Conservation (phyloP, 2,329 filamentous ascomycete species). For the Byssothecium circinans region DNA sequence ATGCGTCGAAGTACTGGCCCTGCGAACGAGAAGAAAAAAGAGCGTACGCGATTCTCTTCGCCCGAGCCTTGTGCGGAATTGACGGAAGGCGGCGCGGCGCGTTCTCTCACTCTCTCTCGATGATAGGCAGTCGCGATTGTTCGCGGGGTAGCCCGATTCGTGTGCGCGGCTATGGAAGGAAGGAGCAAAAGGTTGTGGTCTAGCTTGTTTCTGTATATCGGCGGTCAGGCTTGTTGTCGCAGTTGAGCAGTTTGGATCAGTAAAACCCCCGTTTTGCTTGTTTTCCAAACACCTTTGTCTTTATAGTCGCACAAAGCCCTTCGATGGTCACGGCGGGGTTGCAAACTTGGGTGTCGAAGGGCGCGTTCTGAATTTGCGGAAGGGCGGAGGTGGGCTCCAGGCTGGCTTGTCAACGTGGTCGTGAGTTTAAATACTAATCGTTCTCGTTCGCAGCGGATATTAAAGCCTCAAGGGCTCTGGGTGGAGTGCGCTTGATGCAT, state of each 20-base stretch:
- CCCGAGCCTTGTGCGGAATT: not conserved
- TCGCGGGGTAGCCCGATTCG: not conserved
- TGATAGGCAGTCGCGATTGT: not conserved
- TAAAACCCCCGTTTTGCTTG: conserved; percentile 14
- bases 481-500: not conserved
- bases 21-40: not conserved
- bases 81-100: not conserved
- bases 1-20: not conserved
- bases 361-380: not conserved
- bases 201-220: conserved; percentile 12
- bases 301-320: not conserved
- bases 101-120: not conserved
- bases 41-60: not conserved
- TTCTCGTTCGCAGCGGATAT: not conserved
- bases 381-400: conserved; percentile 6
- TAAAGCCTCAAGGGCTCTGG: not conserved
- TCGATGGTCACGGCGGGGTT: not conserved
- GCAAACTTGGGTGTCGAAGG: conserved; percentile 1
- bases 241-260: conserved; percentile 16
- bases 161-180: conserved; percentile 6
- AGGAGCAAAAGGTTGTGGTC: not conserved
- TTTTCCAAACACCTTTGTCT: conserved; percentile 12
- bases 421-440: not conserved
- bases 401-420: no score
- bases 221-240: conserved; percentile 9